These are phyloP conservation scores for Phytophthora europaea DNA, from an alignment of 352 stramenopile species.

Conservation along the genomic window DNA sequence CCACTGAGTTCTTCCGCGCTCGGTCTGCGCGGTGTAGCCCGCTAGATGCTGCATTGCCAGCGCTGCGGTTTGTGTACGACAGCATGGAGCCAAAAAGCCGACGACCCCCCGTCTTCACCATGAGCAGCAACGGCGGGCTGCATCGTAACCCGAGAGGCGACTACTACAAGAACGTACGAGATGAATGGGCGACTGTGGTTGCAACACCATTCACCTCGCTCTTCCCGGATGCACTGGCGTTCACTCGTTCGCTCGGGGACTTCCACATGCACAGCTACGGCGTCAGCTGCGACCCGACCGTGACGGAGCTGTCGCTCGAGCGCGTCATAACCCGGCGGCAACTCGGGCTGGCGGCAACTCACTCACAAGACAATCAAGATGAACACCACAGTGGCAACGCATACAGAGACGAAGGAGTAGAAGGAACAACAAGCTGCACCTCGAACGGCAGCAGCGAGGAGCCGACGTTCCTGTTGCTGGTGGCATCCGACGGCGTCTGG, in stretches of 20 bases:
- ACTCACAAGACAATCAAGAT: constrained; percentile 32
- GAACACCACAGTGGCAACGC: constrained; percentile 1
- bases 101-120: constrained; percentile 52
- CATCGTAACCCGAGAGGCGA: constrained; percentile 52
- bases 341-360: constrained; percentile 1
- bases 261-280: constrained; percentile 92
- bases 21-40: constrained; percentile 45
- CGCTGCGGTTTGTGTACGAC: constrained; percentile 92
- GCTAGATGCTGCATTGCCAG: constrained; percentile 45
- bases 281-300: constrained; percentile 71
- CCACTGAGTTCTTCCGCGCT: constrained; percentile 79
- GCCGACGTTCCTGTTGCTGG: constrained; percentile 57
- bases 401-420: neutral
- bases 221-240: constrained; percentile 88
- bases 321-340: constrained; percentile 31
- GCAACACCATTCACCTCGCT: constrained; percentile 67
- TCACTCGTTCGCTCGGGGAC: constrained; percentile 90
- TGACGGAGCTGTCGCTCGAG: constrained; percentile 64
- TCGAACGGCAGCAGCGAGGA: constrained; percentile 15
- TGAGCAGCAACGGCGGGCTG: constrained; percentile 46
- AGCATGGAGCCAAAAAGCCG: constrained; percentile 40
- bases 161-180: constrained; percentile 94
- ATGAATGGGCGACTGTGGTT: constrained; percentile 92
- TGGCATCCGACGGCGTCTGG: constrained; percentile 90
- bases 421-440: constrained; percentile 15